These are phyloP conservation scores for Micractinium conductrix DNA, from an alignment of 139 green algal species.

Conservation along the genomic window DNA sequence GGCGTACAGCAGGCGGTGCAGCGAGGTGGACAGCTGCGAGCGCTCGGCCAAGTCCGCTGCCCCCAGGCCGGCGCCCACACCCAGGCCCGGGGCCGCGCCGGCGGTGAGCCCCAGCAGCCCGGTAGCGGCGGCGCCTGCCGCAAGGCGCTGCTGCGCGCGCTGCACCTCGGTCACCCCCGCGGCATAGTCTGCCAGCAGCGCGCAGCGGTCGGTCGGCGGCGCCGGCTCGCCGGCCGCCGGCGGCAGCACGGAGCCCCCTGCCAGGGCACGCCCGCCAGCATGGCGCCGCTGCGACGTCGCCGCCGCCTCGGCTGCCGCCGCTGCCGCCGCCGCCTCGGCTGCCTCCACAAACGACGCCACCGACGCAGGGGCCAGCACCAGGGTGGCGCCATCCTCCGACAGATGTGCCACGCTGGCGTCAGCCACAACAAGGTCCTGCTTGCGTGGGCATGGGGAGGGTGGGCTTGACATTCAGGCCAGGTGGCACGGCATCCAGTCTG, in stretches of 20 bases:
- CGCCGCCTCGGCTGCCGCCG: neutral
- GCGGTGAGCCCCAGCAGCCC: neutral
- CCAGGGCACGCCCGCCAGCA: neutral
- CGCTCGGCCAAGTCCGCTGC: neutral
- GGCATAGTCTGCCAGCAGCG: constrained; percentile 17
- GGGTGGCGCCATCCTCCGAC: neutral
- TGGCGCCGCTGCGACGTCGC: neutral
- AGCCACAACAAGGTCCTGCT: neutral
- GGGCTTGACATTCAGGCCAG: neutral
- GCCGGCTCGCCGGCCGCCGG: neutral
- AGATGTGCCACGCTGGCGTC: neutral
- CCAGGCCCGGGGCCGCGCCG: no score
- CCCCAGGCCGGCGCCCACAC: neutral
- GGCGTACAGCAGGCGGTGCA: constrained; percentile 17
- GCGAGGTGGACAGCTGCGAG: neutral
- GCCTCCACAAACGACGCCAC: neutral
- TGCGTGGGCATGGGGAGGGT: neutral
- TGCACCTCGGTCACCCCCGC: constrained; percentile 11
- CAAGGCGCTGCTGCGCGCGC: constrained; percentile 1
- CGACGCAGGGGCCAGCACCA: neutral
- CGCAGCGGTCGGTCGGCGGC: neutral
- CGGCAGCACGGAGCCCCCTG: neutral
- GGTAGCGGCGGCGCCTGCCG: neutral
- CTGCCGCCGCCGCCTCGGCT: neutral
- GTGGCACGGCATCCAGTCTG: neutral